A percentile compares a stretch with the other conserved stretches of the same genome.
Conservation (phyloP, 75 land plant species). For the Selaginella moellendorffii region DNA sequence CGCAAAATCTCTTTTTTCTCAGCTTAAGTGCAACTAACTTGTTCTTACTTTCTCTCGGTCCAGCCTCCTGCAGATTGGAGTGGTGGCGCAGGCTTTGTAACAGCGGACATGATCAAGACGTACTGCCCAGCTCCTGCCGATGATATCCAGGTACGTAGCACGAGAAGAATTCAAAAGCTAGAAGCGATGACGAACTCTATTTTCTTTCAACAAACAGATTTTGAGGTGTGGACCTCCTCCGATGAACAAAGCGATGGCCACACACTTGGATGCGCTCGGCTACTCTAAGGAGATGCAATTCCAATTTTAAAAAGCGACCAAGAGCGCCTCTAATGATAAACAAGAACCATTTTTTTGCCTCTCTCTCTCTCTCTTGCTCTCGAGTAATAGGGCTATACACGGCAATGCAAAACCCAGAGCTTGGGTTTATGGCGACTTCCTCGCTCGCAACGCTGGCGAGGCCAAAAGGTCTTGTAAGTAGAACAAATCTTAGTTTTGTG, state of each 20-base stretch:
- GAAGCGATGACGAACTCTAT: not conserved
- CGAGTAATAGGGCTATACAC: too few relatives aligned
- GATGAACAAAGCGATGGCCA: slow-evolving; percentile 93
- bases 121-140: slow-evolving; percentile 72
- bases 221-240: slow-evolving; percentile 90
- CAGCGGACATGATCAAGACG: slow-evolving; percentile 69
- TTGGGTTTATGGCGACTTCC: too few relatives aligned
- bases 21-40: not conserved
- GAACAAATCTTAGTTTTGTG: too few relatives aligned
- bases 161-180: not conserved
- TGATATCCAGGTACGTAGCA: slow-evolving; percentile 52
- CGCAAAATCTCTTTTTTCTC: not conserved
- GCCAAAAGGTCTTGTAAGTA: too few relatives aligned
- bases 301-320: slow-evolving; percentile 61
- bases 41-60: not conserved
- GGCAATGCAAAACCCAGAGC: too few relatives aligned
- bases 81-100: slow-evolving; percentile 79
- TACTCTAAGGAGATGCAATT: slow-evolving; percentile 79
- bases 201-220: slow-evolving; percentile 59
- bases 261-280: slow-evolving; percentile 61
- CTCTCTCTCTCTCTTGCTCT: too few relatives aligned
- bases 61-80: slow-evolving; percentile 90
- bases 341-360: too few relatives aligned
- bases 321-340: too few relatives aligned
- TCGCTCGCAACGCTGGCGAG: too few relatives aligned